Percentiles rank a stretch among this genome's conserved stretches.
These are phyloP conservation scores for Leishmania arabica DNA, from an alignment of 208 protist species.

Conservation along the genomic window DNA sequence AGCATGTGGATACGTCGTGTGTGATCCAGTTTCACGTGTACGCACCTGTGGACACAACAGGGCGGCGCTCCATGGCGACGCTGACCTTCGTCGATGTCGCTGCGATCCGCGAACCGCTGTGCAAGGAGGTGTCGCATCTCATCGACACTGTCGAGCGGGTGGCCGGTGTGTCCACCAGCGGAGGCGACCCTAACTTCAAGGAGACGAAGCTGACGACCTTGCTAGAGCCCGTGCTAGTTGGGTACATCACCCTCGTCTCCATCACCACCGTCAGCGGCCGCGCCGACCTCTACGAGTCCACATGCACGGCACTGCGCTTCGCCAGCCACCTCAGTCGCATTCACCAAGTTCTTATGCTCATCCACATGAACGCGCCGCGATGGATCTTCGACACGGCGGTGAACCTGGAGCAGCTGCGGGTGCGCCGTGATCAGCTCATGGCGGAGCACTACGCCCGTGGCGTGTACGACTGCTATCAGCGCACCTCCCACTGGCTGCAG, in stretches of 20 bases:
- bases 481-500: conserved; percentile 54
- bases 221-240: conserved; percentile 74
- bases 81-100: conserved; percentile 89
- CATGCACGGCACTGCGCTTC: conserved; percentile 70
- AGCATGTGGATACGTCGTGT: conserved; percentile 78
- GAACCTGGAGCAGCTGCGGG: conserved; percentile 57
- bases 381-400: conserved; percentile 83
- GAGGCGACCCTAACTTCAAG: conserved; percentile 65
- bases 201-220: conserved; percentile 74
- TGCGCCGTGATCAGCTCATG: conserved; percentile 49
- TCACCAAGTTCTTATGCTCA: conserved; percentile 82
- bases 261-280: conserved; percentile 84
- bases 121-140: conserved; percentile 69
- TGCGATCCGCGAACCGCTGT: conserved; percentile 65
- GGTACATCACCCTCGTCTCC: conserved; percentile 81
- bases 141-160: conserved; percentile 71
- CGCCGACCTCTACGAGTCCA: conserved; percentile 60
- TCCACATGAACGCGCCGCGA: conserved; percentile 75
- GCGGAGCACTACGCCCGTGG: conserved; percentile 65
- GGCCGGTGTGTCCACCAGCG: conserved; percentile 40
- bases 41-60: conserved; percentile 64
- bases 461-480: conserved; percentile 74
- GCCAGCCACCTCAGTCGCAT: conserved; percentile 61
- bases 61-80: conserved; percentile 81
- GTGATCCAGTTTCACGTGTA: conserved; percentile 90